A percentile compares a stretch with the other conserved stretches of the same genome.
Evolutionary conservation across 1,284 basidiomycete species (phyloP).

Genomic region (Entoloma clypeatum): DNA sequence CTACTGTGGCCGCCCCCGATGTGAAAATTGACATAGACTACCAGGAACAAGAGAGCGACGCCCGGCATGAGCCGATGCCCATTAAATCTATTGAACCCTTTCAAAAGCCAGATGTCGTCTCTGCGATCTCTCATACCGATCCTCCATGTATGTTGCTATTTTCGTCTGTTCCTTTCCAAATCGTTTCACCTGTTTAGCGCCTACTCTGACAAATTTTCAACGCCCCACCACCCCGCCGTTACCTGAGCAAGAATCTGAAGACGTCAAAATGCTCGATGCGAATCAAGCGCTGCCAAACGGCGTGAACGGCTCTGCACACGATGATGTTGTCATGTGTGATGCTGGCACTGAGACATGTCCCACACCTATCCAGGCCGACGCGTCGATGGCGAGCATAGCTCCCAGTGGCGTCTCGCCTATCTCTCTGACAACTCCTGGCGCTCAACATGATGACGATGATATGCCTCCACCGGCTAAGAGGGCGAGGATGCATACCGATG

Average conservation of each 20-base stretch:
- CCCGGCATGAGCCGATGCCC: slow-evolving; percentile 52
- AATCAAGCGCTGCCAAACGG: slow-evolving; percentile 18
- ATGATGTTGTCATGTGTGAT: slow-evolving; percentile 53
- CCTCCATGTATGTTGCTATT: slow-evolving; percentile 44
- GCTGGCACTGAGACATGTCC: slow-evolving; percentile 35
- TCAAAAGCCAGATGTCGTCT: slow-evolving; percentile 32
- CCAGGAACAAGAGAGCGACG: slow-evolving; percentile 61
- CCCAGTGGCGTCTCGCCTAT: slow-evolving; percentile 39
- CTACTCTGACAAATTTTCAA: slow-evolving; percentile 43
- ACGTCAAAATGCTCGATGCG: slow-evolving; percentile 40
- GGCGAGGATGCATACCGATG: slow-evolving; percentile 44
- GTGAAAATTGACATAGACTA: slow-evolving; percentile 59
- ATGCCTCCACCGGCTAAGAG: slow-evolving; percentile 65
- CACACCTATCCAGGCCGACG: slow-evolving; percentile 35
- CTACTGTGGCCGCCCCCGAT: slow-evolving; percentile 44
- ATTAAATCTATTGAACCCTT: slow-evolving; percentile 35
- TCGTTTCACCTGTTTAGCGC: slow-evolving; percentile 36
- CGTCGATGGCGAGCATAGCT: slow-evolving; percentile 39
- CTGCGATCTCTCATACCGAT: slow-evolving; percentile 41
- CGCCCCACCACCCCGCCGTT: slow-evolving; percentile 46
- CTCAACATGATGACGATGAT: slow-evolving; percentile 45
- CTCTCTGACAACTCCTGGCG: slow-evolving; percentile 40
- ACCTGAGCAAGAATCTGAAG: slow-evolving; percentile 43
- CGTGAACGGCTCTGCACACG: slow-evolving; percentile 27
- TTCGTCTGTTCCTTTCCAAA: slow-evolving; percentile 20